A percentile compares a stretch with the other conserved stretches of the same genome.
These are phyloP conservation scores for Albatrellus ellisii DNA, from an alignment of 768 basidiomycete genomes.

Conservation along the genomic window DNA sequence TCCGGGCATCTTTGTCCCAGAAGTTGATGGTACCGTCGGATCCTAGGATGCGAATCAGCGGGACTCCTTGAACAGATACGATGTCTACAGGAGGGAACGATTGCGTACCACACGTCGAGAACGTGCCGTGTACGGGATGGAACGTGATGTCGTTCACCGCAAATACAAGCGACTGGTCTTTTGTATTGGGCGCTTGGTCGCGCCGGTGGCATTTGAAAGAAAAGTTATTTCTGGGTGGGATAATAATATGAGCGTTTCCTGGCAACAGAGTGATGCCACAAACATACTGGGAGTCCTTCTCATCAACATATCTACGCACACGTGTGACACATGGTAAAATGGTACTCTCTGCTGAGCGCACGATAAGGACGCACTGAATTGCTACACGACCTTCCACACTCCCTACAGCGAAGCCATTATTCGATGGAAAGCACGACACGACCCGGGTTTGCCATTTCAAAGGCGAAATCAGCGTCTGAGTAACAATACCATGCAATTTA, in stretches of 20 bases:
- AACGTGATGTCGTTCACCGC: constrained; percentile 46
- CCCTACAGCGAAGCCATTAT: constrained; percentile 72
- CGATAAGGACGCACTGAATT: constrained; percentile 64
- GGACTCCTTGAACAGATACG: too few species aligned
- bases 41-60: too few species aligned
- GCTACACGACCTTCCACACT: constrained; percentile 89
- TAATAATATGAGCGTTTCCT: background rate
- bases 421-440: constrained; percentile 68
- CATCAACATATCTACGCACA: constrained; percentile 61
- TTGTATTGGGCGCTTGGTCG: constrained; percentile 21
- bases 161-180: constrained; percentile 34
- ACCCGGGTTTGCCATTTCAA: constrained; percentile 91
- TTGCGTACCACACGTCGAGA: constrained; percentile 26
- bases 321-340: background rate
- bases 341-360: background rate
- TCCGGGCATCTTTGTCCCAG: constrained; percentile 92
- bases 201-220: constrained; percentile 42
- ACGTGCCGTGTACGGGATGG: constrained; percentile 41
- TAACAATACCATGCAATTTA: background rate
- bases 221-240: constrained; percentile 31
- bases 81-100: too few species aligned
- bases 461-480: constrained; percentile 69
- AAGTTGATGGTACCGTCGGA: constrained; percentile 83
- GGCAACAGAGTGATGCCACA: background rate
- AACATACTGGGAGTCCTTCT: constrained; percentile 58